Evolutionary conservation across 2,329 filamentous ascomycete species (phyloP).

Genomic region (Claviceps lovelessii): DNA sequence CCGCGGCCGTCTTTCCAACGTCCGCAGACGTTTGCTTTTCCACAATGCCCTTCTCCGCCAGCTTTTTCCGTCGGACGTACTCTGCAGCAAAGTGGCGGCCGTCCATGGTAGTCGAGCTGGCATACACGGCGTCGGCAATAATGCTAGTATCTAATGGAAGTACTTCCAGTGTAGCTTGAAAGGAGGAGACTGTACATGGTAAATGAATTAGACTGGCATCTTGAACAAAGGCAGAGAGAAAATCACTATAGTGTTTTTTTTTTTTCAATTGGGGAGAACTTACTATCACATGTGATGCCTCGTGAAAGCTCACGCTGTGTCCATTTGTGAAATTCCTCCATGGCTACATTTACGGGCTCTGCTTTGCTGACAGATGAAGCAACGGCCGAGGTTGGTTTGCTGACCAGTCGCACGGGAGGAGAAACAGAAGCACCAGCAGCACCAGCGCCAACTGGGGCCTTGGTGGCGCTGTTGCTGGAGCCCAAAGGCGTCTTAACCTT

Average conservation of each 20-base stretch:
- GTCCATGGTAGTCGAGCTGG: conserved; percentile 76
- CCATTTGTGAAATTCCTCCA: conserved; percentile 94
- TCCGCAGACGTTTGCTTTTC: conserved; percentile 54
- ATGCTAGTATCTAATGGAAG: conserved; percentile 67
- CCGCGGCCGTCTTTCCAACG: conserved; percentile 26
- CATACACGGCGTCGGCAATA: conserved; percentile 82
- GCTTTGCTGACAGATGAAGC: conserved; percentile 26
- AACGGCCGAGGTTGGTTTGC: conserved; percentile 31
- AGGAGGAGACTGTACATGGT: conserved; percentile 54
- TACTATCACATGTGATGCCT: conserved; percentile 43
- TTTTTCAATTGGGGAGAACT: conserved; percentile 16
- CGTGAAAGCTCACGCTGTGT: conserved; percentile 63
- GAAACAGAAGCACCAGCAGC: conserved; percentile 13
- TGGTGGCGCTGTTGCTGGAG: conserved; percentile 24
- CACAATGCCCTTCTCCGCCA: conserved; percentile 82
- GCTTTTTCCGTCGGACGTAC: conserved; percentile 81
- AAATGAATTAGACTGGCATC: background rate
- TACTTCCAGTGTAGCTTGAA: conserved; percentile 59
- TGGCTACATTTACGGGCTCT: conserved; percentile 35
- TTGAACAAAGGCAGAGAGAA: conserved; percentile 16
- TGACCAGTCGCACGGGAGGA: conserved; percentile 34
- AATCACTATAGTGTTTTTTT: background rate
- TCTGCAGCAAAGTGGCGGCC: conserved; percentile 88
- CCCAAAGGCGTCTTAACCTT: conserved; percentile 68
- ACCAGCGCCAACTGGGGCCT: conserved; percentile 23